Evolutionary conservation across 164 flowering plant genomes (phyloP).

Genomic region (Annona squamosa): DNA sequence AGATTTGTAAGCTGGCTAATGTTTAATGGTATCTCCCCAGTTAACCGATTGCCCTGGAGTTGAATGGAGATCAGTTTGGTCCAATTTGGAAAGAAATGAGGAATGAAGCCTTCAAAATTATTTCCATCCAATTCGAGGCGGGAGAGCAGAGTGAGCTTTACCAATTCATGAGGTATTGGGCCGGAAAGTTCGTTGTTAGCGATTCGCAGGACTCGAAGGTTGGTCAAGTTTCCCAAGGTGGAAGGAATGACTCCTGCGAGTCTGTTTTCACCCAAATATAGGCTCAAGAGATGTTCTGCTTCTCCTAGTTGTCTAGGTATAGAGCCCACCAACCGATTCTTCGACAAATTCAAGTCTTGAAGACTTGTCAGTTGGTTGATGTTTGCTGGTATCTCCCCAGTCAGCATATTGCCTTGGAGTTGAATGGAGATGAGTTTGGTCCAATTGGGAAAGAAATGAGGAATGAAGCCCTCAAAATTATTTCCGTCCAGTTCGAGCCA

Average conservation of each 20-base stretch:
- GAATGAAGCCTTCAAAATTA: constrained; percentile 24
- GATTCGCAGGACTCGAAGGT: constrained; percentile 8
- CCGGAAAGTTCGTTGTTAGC: constrained; percentile 15
- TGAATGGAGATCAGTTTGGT: neutral
- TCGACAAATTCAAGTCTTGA: constrained; percentile 17
- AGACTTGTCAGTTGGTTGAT: constrained; percentile 30
- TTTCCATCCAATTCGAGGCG: constrained; percentile 22
- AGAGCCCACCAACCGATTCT: constrained; percentile 23
- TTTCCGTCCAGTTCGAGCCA: neutral
- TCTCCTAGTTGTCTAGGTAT: constrained; percentile 24
- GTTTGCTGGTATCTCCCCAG: constrained; percentile 18
- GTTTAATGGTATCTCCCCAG: neutral
- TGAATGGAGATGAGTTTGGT: constrained; percentile 2
- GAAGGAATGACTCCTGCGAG: constrained; percentile 14
- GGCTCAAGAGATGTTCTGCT: constrained; percentile 5
- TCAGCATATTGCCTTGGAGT: constrained; percentile 1
- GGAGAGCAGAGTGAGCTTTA: constrained; percentile 15
- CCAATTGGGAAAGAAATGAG: constrained; percentile 4
- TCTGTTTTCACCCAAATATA: constrained; percentile 37
- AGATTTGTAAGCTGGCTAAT: neutral
- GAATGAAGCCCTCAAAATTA: neutral
- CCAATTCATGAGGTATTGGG: constrained; percentile 16
- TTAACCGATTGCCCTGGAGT: neutral
- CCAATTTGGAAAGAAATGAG: neutral
- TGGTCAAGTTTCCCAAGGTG: constrained; percentile 14